Conservation (phyloP, 106 monocot genomes). For the Apostasia ramifera region DNA sequence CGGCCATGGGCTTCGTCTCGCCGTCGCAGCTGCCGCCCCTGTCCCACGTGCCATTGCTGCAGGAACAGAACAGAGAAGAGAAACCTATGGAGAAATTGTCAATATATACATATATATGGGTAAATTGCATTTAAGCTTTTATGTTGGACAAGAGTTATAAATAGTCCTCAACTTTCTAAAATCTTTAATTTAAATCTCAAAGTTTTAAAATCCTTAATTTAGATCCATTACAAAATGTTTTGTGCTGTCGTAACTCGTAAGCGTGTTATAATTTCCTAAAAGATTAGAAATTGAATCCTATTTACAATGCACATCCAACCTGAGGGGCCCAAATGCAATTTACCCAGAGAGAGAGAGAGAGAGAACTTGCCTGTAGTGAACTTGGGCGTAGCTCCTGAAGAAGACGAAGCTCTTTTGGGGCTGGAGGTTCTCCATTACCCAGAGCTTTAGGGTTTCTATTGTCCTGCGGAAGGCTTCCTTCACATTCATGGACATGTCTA, state of each 20-base stretch:
- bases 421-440: slow-evolving; percentile 34
- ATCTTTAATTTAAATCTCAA: neutral
- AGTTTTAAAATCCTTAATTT: neutral
- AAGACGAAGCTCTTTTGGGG: slow-evolving; percentile 31
- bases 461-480: slow-evolving; percentile 45
- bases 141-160: no score
- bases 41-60: slow-evolving; percentile 75
- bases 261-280: no score
- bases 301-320: neutral
- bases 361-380: slow-evolving; percentile 50
- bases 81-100: neutral
- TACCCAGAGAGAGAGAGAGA: no score
- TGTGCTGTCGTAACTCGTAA: no score
- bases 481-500: slow-evolving; percentile 63
- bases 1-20: slow-evolving; percentile 17
- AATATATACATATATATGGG: neutral
- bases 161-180: no score
- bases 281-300: neutral
- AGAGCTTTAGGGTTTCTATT: slow-evolving; percentile 42
- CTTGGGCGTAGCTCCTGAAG: slow-evolving; percentile 66
- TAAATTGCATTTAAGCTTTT: neutral
- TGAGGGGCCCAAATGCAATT: no score
- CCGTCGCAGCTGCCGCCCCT: slow-evolving; percentile 32
- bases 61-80: neutral
- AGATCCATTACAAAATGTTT: no score